Percentiles rank a stretch among this genome's conserved stretches.
Evolutionary conservation across 2,329 filamentous ascomycete species (phyloP).

Genomic region (Nigrospora sphaerica): DNA sequence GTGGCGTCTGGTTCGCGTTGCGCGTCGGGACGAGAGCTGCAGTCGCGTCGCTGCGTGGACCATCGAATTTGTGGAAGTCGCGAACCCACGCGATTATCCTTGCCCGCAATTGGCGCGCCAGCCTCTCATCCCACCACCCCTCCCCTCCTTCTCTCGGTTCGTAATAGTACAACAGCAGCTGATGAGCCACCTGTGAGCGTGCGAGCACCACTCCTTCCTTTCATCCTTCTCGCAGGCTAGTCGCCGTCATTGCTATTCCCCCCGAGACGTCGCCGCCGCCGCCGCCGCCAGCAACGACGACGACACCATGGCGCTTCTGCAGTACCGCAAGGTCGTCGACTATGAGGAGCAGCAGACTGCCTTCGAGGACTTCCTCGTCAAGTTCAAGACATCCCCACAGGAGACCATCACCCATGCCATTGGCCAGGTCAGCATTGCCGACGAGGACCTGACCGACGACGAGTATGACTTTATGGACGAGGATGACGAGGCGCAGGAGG

Average conservation of each 20-base stretch:
- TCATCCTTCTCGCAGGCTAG: no score
- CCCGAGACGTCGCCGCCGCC: no score
- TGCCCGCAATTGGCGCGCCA: background rate
- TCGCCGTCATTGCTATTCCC: no score
- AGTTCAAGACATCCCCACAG: conserved; percentile 75
- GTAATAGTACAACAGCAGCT: no score
- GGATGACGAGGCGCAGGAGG: conserved; percentile 57
- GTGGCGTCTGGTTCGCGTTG: no score
- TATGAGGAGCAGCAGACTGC: conserved; percentile 81
- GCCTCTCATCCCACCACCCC: background rate
- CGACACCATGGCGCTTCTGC: conserved; percentile 74
- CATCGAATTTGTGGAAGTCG: no score
- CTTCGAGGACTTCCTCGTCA: conserved; percentile 80
- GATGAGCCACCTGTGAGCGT: no score
- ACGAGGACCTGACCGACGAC: conserved; percentile 80
- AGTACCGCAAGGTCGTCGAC: conserved; percentile 71
- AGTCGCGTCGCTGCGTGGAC: no score
- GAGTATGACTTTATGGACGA: conserved; percentile 84
- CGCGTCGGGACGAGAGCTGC: no score
- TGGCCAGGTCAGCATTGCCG: conserved; percentile 77
- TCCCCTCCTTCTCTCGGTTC: no score
- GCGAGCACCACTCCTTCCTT: conserved; percentile 9
- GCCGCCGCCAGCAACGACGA: no score
- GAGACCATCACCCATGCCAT: conserved; percentile 73
- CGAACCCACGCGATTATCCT: background rate